A percentile compares a stretch with the other conserved stretches of the same genome.
phyloP scores from a whole-genome alignment of 164 flowering plant species.

The Vitis rupestris region DNA sequence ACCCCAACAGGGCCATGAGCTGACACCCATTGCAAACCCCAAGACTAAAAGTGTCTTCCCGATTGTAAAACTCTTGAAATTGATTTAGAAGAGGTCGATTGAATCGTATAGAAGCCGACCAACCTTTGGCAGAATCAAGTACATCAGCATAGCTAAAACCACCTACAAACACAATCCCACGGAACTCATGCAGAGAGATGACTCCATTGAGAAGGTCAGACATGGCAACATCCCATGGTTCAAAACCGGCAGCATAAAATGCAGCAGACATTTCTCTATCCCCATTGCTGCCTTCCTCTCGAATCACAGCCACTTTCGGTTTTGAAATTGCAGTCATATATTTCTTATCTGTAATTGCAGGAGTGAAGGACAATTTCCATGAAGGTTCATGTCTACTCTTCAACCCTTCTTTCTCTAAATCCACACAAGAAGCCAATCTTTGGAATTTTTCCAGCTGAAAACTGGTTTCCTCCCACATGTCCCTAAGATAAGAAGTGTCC shows the following conservation, averaged over 20 bases:
- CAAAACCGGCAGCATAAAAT: slow-evolving; percentile 84
- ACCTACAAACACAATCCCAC: slow-evolving; percentile 86
- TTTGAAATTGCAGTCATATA: slow-evolving; percentile 45
- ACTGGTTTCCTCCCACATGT: slow-evolving; percentile 97
- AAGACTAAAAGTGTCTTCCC: slow-evolving; percentile 80
- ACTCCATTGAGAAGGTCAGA: slow-evolving; percentile 66
- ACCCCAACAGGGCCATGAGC: slow-evolving; percentile 93
- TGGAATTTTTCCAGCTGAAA: slow-evolving; percentile 76
- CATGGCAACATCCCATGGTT: slow-evolving; percentile 81
- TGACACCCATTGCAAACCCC: slow-evolving; percentile 98
- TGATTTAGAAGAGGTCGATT: slow-evolving; percentile 68
- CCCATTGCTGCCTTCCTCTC: slow-evolving; percentile 87
- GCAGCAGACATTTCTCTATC: slow-evolving; percentile 95
- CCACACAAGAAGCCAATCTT: slow-evolving; percentile 79
- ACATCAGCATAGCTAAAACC: slow-evolving; percentile 86
- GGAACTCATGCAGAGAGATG: slow-evolving; percentile 54
- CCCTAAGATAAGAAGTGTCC: slow-evolving; percentile 63
- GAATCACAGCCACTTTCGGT: slow-evolving; percentile 85
- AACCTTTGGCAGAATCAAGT: slow-evolving; percentile 90
- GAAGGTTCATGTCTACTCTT: slow-evolving; percentile 68
- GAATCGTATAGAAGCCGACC: slow-evolving; percentile 90
- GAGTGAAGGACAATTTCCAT: slow-evolving; percentile 77
- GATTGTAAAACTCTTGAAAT: slow-evolving; percentile 58
- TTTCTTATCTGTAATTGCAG: slow-evolving; percentile 60
- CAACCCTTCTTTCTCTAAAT: slow-evolving; percentile 66